Evolutionary conservation across 768 basidiomycete species (phyloP).

Genomic region (Cantharellus anzutake): DNA sequence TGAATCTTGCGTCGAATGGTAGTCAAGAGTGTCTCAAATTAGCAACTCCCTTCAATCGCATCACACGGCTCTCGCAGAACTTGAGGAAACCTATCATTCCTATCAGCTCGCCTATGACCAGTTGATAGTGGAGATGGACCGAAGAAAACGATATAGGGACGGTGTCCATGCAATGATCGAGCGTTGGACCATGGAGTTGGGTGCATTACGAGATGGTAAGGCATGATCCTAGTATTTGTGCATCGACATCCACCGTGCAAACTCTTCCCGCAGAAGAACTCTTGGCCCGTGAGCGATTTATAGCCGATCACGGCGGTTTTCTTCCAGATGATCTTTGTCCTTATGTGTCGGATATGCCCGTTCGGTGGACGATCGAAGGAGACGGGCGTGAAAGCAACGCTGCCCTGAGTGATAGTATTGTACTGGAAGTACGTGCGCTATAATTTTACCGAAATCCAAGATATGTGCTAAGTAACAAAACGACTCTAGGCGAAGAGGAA

Average conservation of each 20-base stretch:
- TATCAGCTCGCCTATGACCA: slow-evolving; percentile 61
- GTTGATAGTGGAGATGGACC: slow-evolving; percentile 50
- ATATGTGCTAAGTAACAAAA: too few relatives aligned
- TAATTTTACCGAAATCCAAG: too few relatives aligned
- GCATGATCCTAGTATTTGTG: background rate
- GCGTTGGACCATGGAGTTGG: slow-evolving; percentile 44
- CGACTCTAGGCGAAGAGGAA: too few relatives aligned
- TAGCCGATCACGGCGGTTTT: slow-evolving; percentile 48
- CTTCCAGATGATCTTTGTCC: slow-evolving; percentile 68
- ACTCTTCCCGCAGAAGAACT: slow-evolving; percentile 37
- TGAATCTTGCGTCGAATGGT: slow-evolving; percentile 7
- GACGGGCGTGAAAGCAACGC: slow-evolving; percentile 1
- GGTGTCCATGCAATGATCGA: slow-evolving; percentile 42
- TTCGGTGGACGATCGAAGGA: background rate
- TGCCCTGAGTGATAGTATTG: slow-evolving; percentile 3
- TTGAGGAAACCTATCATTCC: slow-evolving; percentile 44
- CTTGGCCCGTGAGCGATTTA: slow-evolving; percentile 43
- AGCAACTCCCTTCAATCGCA: slow-evolving; percentile 34
- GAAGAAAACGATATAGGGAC: slow-evolving; percentile 48
- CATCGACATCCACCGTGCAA: background rate
- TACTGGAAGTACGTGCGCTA: background rate
- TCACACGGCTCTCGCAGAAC: slow-evolving; percentile 38
- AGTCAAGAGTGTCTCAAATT: slow-evolving; percentile 8
- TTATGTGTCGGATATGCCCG: slow-evolving; percentile 49
- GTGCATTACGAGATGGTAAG: slow-evolving; percentile 47